Evolutionary conservation across 1,139 yeast genomes (phyloP), one percentile per base, ranked within the genome.

Genomic region (Taphrina communis): DNA sequence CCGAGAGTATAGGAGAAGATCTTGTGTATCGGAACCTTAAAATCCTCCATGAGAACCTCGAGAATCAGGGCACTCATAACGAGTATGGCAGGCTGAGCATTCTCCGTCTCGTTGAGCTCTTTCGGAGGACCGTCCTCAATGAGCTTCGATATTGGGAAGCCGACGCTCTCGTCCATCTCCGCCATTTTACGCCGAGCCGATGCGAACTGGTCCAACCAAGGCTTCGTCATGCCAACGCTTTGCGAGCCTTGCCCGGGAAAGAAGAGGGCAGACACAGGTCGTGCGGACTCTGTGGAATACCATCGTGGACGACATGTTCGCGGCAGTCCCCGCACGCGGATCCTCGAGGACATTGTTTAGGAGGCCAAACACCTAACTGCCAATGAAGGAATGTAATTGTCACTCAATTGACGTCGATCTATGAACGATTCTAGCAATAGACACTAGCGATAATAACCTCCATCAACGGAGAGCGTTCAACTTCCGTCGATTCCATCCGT

Each of bases 51-150:
- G 51, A 82, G 70, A 2, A 81, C 73, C 65, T 78, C 74, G 70
- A 77, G 74, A 17, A 81, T 77, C 8, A 83, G 77, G 70, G 78
- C 80, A 1, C 86, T 81, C 7, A 86, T 78, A 2, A 85, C 79
- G 53, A 86, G 76, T 21, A 86, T 84, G 44, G 88, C 85, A 0
- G 89, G 89, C 77, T 86, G 90, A 17, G 89, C 88, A 74, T 84
- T 82, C 58, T 83, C 77, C 0, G 89, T 85, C 25, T 77, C 71
- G 60, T 76, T 72, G 31, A 72, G 71, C 14, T 70, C 71, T 17
- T 70, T 63, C 39, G 60, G 68, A 1, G 66, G 39, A 7, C 70
- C 70, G n/a, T 50, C 31, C 25, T 51, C 71, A 41, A 76, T 70
- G 8, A 76, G 75, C 19, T 73, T 69, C 3, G 77, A 74, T 6